phyloP scores from a whole-genome alignment of 352 stramenopile genomes.

The Pythium plurisporium region DNA sequence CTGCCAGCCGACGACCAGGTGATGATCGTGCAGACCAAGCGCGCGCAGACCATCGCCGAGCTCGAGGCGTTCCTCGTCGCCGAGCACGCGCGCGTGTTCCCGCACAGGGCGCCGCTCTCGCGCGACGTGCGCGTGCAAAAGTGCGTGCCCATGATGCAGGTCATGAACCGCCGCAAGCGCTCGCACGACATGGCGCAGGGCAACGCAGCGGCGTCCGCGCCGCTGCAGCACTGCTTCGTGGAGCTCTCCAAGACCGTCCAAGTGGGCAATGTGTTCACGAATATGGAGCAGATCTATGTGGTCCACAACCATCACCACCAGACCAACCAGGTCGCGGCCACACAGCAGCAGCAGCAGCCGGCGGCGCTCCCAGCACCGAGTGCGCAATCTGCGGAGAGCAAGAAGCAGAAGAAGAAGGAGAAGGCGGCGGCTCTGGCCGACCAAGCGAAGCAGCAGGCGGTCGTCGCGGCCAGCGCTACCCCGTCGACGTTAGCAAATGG shows the following conservation, averaged over 20 bases:
- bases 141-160: slow-evolving; percentile 48
- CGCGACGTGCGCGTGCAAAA: slow-evolving; percentile 66
- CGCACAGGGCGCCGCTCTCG: slow-evolving; percentile 36
- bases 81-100: slow-evolving; percentile 64
- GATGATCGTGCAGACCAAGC: slow-evolving; percentile 59
- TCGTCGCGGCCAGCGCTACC: not conserved
- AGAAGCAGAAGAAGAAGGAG: slow-evolving; percentile 22
- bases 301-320: slow-evolving; percentile 24
- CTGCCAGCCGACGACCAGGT: slow-evolving; percentile 56
- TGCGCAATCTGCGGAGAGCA: not conserved
- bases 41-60: slow-evolving; percentile 42
- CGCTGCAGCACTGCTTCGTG: slow-evolving; percentile 45
- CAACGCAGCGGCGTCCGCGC: slow-evolving; percentile 10
- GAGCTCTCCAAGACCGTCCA: slow-evolving; percentile 79
- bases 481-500: no score
- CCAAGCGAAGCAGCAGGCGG: slow-evolving; percentile 5
- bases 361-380: not conserved
- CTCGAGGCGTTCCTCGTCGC: slow-evolving; percentile 59
- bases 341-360: slow-evolving; percentile 8
- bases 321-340: not conserved
- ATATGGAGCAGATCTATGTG: slow-evolving; percentile 82
- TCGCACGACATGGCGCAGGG: slow-evolving; percentile 14
- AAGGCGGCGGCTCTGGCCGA: no score
- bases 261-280: slow-evolving; percentile 62
- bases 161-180: slow-evolving; percentile 45